phyloP scores from a whole-genome alignment of 1,284 basidiomycete species.

The Cutaneotrichosporon cavernicola region DNA sequence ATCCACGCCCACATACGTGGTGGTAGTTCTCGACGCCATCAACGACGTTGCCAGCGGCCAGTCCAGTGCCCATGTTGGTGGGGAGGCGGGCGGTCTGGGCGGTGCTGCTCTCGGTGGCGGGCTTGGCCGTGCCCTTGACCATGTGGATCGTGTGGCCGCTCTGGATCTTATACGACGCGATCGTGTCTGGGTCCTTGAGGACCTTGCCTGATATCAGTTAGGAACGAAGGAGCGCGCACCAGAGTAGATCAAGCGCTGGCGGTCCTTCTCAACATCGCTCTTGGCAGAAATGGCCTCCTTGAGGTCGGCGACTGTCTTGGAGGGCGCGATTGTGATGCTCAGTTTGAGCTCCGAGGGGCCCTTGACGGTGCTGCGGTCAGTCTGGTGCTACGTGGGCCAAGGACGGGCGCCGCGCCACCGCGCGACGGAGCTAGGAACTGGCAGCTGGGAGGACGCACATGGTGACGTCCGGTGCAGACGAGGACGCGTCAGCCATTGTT shows the following conservation, averaged over 20 bases:
- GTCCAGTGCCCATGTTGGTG: conserved; percentile 76
- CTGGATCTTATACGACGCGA: conserved; percentile 79
- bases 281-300: conserved; percentile 79
- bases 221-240: conserved; percentile 55
- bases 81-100: conserved; percentile 57
- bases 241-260: conserved; percentile 83
- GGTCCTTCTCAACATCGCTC: conserved; percentile 77
- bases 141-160: conserved; percentile 81
- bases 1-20: conserved; percentile 34
- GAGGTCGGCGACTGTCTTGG: conserved; percentile 73
- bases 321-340: conserved; percentile 70
- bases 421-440: too few species aligned
- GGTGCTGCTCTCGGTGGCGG: conserved; percentile 42
- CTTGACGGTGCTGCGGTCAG: conserved; percentile 49
- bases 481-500: conserved; percentile 30
- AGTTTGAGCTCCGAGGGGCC: conserved; percentile 88
- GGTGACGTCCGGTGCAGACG: conserved; percentile 30
- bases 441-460: conserved; percentile 25
- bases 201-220: conserved; percentile 47
- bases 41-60: conserved; percentile 63
- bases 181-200: conserved; percentile 72
- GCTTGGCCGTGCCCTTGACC: conserved; percentile 78
- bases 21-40: conserved; percentile 56
- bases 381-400: background rate
- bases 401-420: too few species aligned